phyloP scores from a whole-genome alignment of 441 rosid species.

The Populus hybrid region DNA sequence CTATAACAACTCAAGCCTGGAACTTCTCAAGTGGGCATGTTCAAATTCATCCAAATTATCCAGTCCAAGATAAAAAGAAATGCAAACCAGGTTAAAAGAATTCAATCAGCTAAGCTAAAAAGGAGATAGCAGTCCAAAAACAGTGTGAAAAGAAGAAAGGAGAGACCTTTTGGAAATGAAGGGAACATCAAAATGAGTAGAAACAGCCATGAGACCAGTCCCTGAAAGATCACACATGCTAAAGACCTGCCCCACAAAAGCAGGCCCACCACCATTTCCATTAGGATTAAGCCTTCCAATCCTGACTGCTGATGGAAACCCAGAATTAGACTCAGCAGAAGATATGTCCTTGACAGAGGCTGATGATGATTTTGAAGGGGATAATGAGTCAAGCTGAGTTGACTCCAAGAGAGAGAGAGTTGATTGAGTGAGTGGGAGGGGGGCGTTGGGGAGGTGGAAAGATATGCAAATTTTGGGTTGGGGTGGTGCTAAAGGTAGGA shows the following conservation, averaged over 20 bases:
- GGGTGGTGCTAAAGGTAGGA: slow-evolving; percentile 32
- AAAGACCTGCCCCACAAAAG: slow-evolving; percentile 92
- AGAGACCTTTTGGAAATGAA: slow-evolving; percentile 73
- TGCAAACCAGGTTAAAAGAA: background rate
- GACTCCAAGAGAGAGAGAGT: slow-evolving; percentile 30
- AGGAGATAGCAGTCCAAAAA: background rate
- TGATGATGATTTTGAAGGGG: slow-evolving; percentile 33
- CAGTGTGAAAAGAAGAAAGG: background rate
- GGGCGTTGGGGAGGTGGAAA: slow-evolving; percentile 43
- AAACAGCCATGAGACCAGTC: slow-evolving; percentile 90
- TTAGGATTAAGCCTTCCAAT: slow-evolving; percentile 59
- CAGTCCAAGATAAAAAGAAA: background rate
- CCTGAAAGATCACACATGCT: slow-evolving; percentile 98
- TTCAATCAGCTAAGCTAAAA: background rate
- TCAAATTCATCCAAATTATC: too few relatives aligned
- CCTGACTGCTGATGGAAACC: slow-evolving; percentile 80
- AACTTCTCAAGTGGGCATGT: too few relatives aligned
- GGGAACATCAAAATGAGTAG: slow-evolving; percentile 84
- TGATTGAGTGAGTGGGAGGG: slow-evolving; percentile 17
- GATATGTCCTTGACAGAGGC: slow-evolving; percentile 46
- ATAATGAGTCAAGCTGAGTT: slow-evolving; percentile 37
- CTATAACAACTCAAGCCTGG: too few relatives aligned
- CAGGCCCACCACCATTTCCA: slow-evolving; percentile 77
- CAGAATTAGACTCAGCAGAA: slow-evolving; percentile 50
- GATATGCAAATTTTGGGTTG: slow-evolving; percentile 59